These are phyloP conservation scores for Suillus decipiens DNA, from an alignment of 768 basidiomycete genomes.

Conservation along the genomic window DNA sequence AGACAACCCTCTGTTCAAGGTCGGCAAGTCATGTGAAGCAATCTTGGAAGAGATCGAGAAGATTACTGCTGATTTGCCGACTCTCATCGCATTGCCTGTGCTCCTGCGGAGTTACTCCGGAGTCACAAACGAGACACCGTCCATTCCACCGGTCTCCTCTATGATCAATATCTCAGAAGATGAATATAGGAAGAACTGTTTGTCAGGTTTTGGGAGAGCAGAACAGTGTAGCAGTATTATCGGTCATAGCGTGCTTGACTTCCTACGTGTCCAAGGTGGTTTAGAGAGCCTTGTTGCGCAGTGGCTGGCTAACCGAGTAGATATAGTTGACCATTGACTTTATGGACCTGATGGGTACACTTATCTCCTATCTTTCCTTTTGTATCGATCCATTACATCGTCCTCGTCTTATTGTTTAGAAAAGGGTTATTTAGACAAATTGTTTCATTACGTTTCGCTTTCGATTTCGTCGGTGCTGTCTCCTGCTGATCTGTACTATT, in stretches of 20 bases:
- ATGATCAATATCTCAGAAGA: conserved; percentile 61
- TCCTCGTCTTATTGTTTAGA: background rate
- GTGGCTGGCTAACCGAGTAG: conserved; percentile 45
- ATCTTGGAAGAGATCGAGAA: conserved; percentile 45
- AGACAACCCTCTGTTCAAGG: conserved; percentile 29
- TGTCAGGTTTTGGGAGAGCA: conserved; percentile 76
- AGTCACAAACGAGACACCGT: background rate
- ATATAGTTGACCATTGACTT: conserved; percentile 21
- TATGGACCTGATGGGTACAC: conserved; percentile 10
- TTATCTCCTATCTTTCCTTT: background rate
- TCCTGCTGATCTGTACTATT: background rate
- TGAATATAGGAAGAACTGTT: conserved; percentile 66
- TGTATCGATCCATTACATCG: conserved; percentile 3
- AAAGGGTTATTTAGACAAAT: background rate
- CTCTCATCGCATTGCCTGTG: conserved; percentile 72
- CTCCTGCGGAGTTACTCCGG: conserved; percentile 51
- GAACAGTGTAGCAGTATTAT: conserved; percentile 69
- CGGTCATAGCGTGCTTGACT: conserved; percentile 56
- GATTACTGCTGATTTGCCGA: conserved; percentile 66
- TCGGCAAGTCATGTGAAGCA: conserved; percentile 25
- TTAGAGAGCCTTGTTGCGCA: conserved; percentile 31
- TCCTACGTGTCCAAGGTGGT: conserved; percentile 42
- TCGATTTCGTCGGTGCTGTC: background rate
- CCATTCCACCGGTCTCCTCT: conserved; percentile 26
- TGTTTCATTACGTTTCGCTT: background rate